Evolutionary conservation across 1,284 basidiomycete species (phyloP), one percentile per base, ranked within the genome.

Genomic region (Prillingera fragicola): DNA sequence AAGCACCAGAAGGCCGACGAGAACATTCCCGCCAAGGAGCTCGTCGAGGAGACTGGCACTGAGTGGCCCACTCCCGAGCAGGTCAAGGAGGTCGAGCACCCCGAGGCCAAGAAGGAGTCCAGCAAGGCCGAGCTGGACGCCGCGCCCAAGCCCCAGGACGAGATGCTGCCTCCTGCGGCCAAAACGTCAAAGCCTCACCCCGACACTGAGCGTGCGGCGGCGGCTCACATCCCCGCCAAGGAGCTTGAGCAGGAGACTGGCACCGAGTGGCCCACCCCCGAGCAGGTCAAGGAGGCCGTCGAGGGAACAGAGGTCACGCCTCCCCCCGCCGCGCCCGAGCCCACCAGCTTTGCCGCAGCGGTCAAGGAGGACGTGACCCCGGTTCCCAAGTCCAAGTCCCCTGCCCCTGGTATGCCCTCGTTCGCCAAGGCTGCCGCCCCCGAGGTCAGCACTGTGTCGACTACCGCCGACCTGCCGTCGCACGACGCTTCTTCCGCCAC

Each of bases 331-430:
- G 36, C 32, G 18, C 27, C 22, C 26, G 28, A 40, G 33, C 14
- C 38, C 33, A 33, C 32, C 29, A 23, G 14, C n/a, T 25, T 33
- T 9, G 27, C 38, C 24, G 38, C 39, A 18, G 43, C 33, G 12
- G 25, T 15, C 21, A 21, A 38, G 26, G 26, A 15, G 24, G 22
- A 28, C 26, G 14, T 19, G 37, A 12, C n/a, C 18, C 8, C 3
- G 13, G 19, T 12, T 14, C 21, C 18, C 28, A 31, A 40, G 29
- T n/a, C 38, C 22, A 12, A 42, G 25, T 25, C 21, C 15, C 22
- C 36, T 31, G 10, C 23, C n/a, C n/a, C 21, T 18, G 7, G 22
- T 13, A 22, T 26, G 39, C 21, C 32, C 31, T 21, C 26, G 32
- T 21, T 5, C 21, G 25, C 19, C 33, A 22, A 42, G 36, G 41